Base-by-base conservation (phyloP, 495 filamentous ascomycete species). In the Lasiosphaeria ovina region DNA sequence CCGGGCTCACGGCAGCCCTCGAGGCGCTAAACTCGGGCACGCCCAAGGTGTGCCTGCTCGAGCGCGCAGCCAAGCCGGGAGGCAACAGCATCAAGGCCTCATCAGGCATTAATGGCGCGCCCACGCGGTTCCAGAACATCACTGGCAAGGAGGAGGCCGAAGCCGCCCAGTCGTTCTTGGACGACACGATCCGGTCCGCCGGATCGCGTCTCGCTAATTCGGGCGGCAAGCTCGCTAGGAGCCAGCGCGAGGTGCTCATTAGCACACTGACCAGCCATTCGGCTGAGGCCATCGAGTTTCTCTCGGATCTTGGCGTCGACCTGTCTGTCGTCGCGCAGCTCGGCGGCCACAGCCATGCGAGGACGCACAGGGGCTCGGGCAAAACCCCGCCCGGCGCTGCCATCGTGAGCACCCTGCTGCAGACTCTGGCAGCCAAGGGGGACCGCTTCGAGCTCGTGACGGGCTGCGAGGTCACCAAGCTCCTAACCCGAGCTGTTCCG, bases 61-160 rank as follows among this genome's bases (percentile, higher is more conserved):
- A 86, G 51, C 75, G 81, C 6, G 74, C 76, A 9, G 56, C 76
- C 10, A 84, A 82, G 59, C 82, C 83, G 0, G 84, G 84, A n/a
- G 83, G 84, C 7, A 87, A 87, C 63, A 79, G 74, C 66, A 84
- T 85, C 68, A 87, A 87, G 63, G 84, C 84, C 1, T 85, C 83
- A 0, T 85, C 83, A 0, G 83, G 83, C 4, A 87, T 87, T 69
- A 87, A 85, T 64, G 84, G 82, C 6, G 81, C 81, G 0, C 76
- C 77, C 12, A 84, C 82, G 0, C 69, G 71, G 14, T 84, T 78
- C 60, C 40, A 58, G 24, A 6, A 45, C 6, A 35, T 12, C 34
- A 10, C 38, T 8, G 24, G 14, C 5, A 10, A 53, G 16, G 55
- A 62, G 8, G 54, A 64, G 9, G 66, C 67, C 24, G 76, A 79